These are phyloP conservation scores for Cylindrotheca closterium DNA, from an alignment of 108 stramenopile genomes.

Conservation along the genomic window DNA sequence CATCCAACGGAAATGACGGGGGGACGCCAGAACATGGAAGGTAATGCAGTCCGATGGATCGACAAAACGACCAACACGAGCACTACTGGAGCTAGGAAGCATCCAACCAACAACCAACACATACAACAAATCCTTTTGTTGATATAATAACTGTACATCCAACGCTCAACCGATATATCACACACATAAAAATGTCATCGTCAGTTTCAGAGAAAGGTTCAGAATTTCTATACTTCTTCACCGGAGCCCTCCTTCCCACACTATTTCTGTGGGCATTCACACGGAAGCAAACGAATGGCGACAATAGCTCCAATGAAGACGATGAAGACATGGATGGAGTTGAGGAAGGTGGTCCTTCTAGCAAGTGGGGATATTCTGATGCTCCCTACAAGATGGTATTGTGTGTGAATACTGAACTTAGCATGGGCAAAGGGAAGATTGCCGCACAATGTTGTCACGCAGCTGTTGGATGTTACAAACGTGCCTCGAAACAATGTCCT, in stretches of 20 bases:
- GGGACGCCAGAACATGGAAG: too few relatives aligned
- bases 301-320: conserved; percentile 20
- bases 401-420: conserved; percentile 71
- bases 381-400: conserved; percentile 91
- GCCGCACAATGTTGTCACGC: conserved; percentile 93
- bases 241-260: conserved; percentile 47
- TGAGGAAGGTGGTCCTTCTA: conserved; percentile 16
- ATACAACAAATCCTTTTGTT: too few relatives aligned
- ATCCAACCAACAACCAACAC: too few relatives aligned
- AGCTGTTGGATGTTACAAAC: conserved; percentile 86
- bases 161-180: too few relatives aligned
- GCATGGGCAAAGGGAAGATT: conserved; percentile 90
- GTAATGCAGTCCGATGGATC: too few relatives aligned
- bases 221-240: conserved; percentile 42
- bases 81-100: too few relatives aligned
- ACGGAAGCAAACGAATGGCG: background rate
- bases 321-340: conserved; percentile 38
- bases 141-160: too few relatives aligned
- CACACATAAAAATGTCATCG: too few relatives aligned
- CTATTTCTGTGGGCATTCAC: conserved; percentile 21
- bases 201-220: too few relatives aligned
- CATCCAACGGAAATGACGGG: too few relatives aligned
- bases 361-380: conserved; percentile 57
- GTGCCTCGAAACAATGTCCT: conserved; percentile 64
- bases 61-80: too few relatives aligned